Base-by-base conservation (phyloP, 2,329 filamentous ascomycete species). In the Scytalidium sp. region DNA sequence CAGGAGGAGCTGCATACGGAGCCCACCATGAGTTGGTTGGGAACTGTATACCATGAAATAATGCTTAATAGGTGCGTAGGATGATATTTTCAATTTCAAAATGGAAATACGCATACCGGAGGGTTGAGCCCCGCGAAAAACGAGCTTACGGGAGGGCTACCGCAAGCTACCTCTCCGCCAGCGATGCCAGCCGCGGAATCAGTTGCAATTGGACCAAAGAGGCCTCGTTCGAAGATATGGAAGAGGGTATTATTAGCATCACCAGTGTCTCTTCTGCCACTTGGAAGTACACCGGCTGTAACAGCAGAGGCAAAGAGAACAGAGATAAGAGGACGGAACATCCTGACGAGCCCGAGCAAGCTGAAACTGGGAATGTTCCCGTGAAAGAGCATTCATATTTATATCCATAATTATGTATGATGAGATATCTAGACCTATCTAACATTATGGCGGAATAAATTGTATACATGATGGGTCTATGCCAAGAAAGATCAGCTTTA, bases 21-120 rank as follows among this genome's bases (percentile, higher is more conserved):
- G 58, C 58, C 56, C 58, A 60, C 58, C 58, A 60, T 4, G 53
- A 53, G 43, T 59, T 59, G 21, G 58, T 60, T 9, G 58, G 58
- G 46, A 52, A 59, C 57, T 60, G n/a, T 21, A 41, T 19, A 36
- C 32, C 41, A 40, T 5, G 15, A 15, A 29, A 10, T 19, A 42
- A 3, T 41, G 43, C 13, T 27, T 27, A 27, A 27, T 27, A 27
- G 13, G 25, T 27, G n/a, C n/a, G n/a, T n/a, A n/a, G n/a, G n/a
- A n/a, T n/a, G n/a, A n/a, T n/a, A n/a, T n/a, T 44, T 45, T 45
- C 19, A 45, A 22, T 45, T 10, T 17, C 11, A 45, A 29, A 17
- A 17, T 36, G 32, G 13, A 36, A 29, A 20, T 29, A 17, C 41
- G 46, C 56, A 7, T 53, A 60, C 58, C 22, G 58, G 58, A 50